Evolutionary conservation across 108 stramenopile species (phyloP).

Genomic region (Stephanodiscus triporus): DNA sequence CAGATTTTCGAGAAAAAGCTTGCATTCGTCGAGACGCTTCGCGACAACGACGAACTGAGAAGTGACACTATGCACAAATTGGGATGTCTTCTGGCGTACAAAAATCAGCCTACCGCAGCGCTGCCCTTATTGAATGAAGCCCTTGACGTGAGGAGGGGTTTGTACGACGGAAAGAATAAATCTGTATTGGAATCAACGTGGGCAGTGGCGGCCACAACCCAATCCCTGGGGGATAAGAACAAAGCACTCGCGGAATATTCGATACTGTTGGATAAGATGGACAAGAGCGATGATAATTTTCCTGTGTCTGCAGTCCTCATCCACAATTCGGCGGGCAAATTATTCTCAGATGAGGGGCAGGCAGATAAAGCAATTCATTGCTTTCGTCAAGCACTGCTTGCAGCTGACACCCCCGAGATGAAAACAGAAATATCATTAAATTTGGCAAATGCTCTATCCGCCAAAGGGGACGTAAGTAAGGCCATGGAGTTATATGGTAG

Average conservation of each 20-base stretch:
- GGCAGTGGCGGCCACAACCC: conserved; percentile 47
- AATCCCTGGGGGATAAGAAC: conserved; percentile 25
- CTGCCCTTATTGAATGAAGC: conserved; percentile 36
- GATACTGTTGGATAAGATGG: conserved; percentile 34
- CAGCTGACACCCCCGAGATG: conserved; percentile 11
- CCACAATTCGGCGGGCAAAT: conserved; percentile 41
- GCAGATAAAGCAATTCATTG: conserved; percentile 26
- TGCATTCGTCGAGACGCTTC: conserved; percentile 16
- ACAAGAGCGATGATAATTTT: conserved; percentile 17
- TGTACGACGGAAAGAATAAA: conserved; percentile 40
- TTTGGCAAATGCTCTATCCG: conserved; percentile 38
- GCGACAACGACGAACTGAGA: conserved; percentile 32
- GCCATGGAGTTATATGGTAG: conserved; percentile 30
- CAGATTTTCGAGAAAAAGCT: conserved; percentile 32
- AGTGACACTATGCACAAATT: conserved; percentile 46
- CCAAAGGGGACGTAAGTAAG: conserved; percentile 19
- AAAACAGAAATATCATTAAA: conserved; percentile 26
- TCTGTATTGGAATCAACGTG: conserved; percentile 43
- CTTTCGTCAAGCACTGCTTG: conserved; percentile 32
- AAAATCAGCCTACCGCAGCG: conserved; percentile 26
- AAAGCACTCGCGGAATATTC: conserved; percentile 37
- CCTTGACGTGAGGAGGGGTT: conserved; percentile 32
- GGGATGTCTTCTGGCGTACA: conserved; percentile 42
- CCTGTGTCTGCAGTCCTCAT: conserved; percentile 28
- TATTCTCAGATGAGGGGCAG: conserved; percentile 36